Base-by-base conservation (phyloP, 129 eudicot genomes). In the Flaveria bidentis region DNA sequence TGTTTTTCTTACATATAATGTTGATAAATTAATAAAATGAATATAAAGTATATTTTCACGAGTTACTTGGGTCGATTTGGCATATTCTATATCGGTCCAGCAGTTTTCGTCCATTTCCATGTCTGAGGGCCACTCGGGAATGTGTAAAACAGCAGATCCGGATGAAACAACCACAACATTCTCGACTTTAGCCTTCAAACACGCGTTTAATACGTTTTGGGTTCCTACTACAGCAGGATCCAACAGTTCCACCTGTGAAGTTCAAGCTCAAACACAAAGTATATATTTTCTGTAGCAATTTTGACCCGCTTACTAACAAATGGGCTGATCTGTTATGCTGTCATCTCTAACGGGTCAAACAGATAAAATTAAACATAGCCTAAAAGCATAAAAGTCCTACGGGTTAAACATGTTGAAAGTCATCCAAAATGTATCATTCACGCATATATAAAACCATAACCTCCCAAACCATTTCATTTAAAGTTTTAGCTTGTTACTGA, bases 221-320 rank as follows among this genome's bases (percentile, higher is more conserved):
- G 87, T 86, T 69, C 87, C 89, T 42, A 56, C 18, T 80, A 82
- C 68, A 46, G 85, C 85, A 17, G 85, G 89, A 68, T 79, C 84
- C 12, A 82, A 61, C 45, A 82, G 22, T 49, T 82, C 80, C 50
- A n/a, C 82, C 84, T 82, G 82, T 41, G 17, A 49, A 68, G 20
- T 16, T 36, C 46, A 22, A 14, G 68, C 28, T 52, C 11, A 30
- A 11, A 56, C 36, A 14, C 12, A 17, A 23, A 60, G 11, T 60
- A 25, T 60, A 23, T 14, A 6, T 2, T 18, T 4, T 51, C 17
- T 17, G 57, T 51, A 51, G 7, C 17, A 51, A 13, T 51, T 51
- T 51, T 17, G 22, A 51, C 22, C 57, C 57, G 16, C 16, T 16
- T 51, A 51, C 57, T 15, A 22, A 22, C 63, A 23, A 58, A n/a